Conservation (phyloP, 768 basidiomycete species). For the Megacollybia marginata region DNA sequence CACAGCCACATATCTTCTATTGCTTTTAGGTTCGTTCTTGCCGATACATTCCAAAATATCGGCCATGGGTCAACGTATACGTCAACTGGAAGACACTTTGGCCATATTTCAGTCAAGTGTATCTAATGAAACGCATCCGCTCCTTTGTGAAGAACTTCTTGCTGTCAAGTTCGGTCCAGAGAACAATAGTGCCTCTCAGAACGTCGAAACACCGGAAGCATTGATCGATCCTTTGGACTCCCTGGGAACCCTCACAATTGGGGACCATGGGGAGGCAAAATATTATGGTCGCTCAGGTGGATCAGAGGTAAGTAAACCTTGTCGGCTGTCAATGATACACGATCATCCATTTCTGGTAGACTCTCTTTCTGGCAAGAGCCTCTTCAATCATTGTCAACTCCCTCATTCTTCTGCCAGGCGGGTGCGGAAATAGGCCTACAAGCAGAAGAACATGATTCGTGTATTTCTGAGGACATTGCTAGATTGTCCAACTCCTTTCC, state of each 20-base stretch:
- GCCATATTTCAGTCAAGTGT: constrained; percentile 59
- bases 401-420: constrained; percentile 27
- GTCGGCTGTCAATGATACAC: constrained; percentile 1
- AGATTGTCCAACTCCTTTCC: constrained; percentile 38
- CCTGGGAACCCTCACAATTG: constrained; percentile 65
- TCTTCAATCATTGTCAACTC: not conserved
- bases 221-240: constrained; percentile 39
- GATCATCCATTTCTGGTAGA: constrained; percentile 22
- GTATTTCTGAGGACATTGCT: constrained; percentile 37
- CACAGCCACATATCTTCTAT: not conserved
- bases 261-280: constrained; percentile 58
- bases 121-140: constrained; percentile 59
- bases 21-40: constrained; percentile 40
- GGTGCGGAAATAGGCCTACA: constrained; percentile 37
- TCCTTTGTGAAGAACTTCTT: constrained; percentile 60
- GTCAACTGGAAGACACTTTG: constrained; percentile 59
- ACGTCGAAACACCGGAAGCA: constrained; percentile 15
- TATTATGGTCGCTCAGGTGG: constrained; percentile 75
- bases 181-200: constrained; percentile 19
- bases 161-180: constrained; percentile 57
- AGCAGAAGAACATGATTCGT: constrained; percentile 27
- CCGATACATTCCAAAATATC: constrained; percentile 59
- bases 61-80: constrained; percentile 60
- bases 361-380: constrained; percentile 39
- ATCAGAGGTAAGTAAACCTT: constrained; percentile 48